Conservation (phyloP, 179 eudicot genomes). For the Beta corolliflora region DNA sequence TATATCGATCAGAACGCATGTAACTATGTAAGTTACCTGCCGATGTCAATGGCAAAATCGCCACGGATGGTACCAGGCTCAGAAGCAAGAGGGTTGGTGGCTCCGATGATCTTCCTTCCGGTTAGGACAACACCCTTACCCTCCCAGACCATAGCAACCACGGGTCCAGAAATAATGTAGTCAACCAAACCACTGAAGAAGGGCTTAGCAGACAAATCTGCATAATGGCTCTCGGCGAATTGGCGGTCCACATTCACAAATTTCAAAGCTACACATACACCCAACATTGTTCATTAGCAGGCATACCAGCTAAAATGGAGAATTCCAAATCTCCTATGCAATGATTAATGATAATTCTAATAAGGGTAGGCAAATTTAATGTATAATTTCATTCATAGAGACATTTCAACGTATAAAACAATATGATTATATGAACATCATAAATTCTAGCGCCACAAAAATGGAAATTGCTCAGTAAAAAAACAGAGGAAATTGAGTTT, state of each 20-base stretch:
- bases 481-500: not conserved
- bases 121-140: constrained; percentile 87
- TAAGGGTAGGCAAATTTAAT: not conserved
- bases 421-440: not conserved
- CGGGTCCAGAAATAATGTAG: constrained; percentile 91
- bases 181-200: constrained; percentile 89
- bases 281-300: not conserved
- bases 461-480: not conserved
- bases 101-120: constrained; percentile 94
- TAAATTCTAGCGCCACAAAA: not conserved
- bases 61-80: constrained; percentile 99
- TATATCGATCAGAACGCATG: no score
- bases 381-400: no score
- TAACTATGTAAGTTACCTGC: constrained; percentile 49
- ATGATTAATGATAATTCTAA: not conserved
- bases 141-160: constrained; percentile 99
- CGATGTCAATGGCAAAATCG: constrained; percentile 89
- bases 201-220: constrained; percentile 88
- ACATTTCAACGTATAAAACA: no score
- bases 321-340: not conserved
- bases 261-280: constrained; percentile 60
- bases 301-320: not conserved
- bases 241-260: constrained; percentile 67
- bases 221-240: constrained; percentile 95
- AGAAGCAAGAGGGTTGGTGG: constrained; percentile 92